phyloP scores from a whole-genome alignment of 345 rosid species.

The Microcos paniculata region DNA sequence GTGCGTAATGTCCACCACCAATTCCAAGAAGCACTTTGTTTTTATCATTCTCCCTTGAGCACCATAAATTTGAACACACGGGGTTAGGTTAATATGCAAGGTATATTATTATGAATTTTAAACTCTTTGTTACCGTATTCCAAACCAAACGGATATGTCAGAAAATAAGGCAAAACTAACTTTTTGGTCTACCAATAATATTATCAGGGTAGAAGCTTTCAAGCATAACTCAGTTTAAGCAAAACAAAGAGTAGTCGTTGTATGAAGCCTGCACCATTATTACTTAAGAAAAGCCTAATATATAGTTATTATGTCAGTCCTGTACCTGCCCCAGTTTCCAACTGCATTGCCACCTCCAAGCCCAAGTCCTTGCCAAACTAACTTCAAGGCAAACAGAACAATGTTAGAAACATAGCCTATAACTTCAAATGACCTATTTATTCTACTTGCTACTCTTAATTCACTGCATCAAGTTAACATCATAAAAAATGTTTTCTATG shows the following conservation, averaged over 20 bases:
- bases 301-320: neutral
- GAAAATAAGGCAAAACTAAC: neutral
- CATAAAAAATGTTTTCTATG: neutral
- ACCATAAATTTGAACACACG: neutral
- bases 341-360: conserved; percentile 68
- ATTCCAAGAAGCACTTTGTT: conserved; percentile 79
- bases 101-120: neutral
- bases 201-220: neutral
- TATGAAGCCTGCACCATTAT: no score
- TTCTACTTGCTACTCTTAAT: neutral
- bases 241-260: neutral
- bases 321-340: conserved; percentile 88
- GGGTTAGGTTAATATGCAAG: neutral
- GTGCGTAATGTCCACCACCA: conserved; percentile 95
- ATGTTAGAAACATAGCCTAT: conserved; percentile 11
- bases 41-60: conserved; percentile 49
- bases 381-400: conserved; percentile 44
- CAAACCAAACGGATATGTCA: neutral
- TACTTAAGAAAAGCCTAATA: neutral
- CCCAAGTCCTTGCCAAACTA: conserved; percentile 94
- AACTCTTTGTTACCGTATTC: neutral
- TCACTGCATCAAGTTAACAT: neutral
- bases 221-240: neutral
- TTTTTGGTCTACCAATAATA: neutral
- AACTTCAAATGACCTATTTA: neutral